Percentiles rank a stretch among this genome's conserved stretches.
phyloP scores from a whole-genome alignment of 2,329 filamentous ascomycete genomes.

The Trichoderma atrobrunneum region DNA sequence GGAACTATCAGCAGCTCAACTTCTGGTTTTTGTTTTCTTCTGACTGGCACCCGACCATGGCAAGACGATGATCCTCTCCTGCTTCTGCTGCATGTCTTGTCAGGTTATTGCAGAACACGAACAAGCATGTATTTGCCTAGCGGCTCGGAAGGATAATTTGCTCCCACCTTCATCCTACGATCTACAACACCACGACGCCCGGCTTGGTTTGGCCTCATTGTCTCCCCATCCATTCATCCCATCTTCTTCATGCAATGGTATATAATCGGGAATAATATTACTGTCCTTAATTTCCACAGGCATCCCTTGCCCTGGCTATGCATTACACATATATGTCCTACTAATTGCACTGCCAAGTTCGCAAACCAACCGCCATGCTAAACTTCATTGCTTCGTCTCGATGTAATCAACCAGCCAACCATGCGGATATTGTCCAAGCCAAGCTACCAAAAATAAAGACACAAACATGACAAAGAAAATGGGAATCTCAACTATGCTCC shows the following conservation, averaged over 20 bases:
- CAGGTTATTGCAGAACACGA: not conserved
- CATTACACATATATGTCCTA: not conserved
- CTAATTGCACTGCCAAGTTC: not conserved
- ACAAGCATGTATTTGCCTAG: not conserved
- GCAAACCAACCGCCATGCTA: not conserved
- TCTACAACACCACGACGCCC: not conserved
- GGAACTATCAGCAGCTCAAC: constrained; percentile 1
- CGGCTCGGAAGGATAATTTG: not conserved
- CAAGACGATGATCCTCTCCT: not conserved
- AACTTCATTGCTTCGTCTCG: not conserved
- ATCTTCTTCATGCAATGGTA: not conserved
- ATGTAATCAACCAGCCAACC: not conserved
- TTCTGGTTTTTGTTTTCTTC: not conserved
- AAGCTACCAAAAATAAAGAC: not conserved
- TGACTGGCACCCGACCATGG: not conserved
- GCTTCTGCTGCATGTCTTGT: not conserved
- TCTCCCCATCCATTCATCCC: not conserved
- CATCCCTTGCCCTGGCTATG: not conserved
- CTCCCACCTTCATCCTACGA: not conserved
- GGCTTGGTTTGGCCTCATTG: not conserved
- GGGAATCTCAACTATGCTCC: not conserved
- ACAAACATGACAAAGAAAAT: not conserved
- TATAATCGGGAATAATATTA: not conserved
- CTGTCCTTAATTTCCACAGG: not conserved
- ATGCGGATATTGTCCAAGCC: not conserved